Base-by-base conservation (phyloP, 495 filamentous ascomycete species). In the Aspergillus ostianus region DNA sequence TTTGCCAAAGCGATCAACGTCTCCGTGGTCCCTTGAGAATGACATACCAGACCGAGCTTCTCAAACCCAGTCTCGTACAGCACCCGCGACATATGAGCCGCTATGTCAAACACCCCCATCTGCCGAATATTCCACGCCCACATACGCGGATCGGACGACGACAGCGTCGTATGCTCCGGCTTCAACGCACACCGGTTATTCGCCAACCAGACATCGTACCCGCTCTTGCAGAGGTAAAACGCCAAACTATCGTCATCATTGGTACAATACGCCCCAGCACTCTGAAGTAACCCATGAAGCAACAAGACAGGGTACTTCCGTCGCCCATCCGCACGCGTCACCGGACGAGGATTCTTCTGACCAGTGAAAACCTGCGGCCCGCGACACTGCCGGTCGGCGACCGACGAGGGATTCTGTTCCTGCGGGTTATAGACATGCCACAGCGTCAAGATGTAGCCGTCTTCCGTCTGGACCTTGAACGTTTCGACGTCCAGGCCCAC, bases 61-160 rank as follows among this genome's bases (percentile, higher is more conserved):
- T 83, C 78, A 69, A 96, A 97, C 2, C 87, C 86, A 0, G 93
- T 97, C 68, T 94, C 88, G 55, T 78, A 82, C 0, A 97, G 78
- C 6, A 97, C 90, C 18, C 90, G 89, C 10, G 89, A 88, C 15
- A 92, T 81, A n/a, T 97, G 80, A 0, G 92, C 92, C 1, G 94
- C 81, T n/a, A 98, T 82, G 70, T 98, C 93, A 60, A 95, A 84
- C 0, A 90, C 86, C 15, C 93, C 94, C 86, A 97, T 93, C 73
- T 97, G 91, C 0, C 90, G 84, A 57, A 97, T 95, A 66, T 96
- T 96, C 93, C 93, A 98, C 12, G 87, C 84, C 93, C 93, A 98
- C 92, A 98, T 96, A 19, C 93, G 84, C 6, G 93, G 93, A 66
- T 98, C 93, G 18, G 76, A 76, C 59, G 87, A 84, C 2, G 79